These are phyloP conservation scores for Thymus quinquecostatus DNA, from an alignment of 257 asterid species.

Conservation along the genomic window DNA sequence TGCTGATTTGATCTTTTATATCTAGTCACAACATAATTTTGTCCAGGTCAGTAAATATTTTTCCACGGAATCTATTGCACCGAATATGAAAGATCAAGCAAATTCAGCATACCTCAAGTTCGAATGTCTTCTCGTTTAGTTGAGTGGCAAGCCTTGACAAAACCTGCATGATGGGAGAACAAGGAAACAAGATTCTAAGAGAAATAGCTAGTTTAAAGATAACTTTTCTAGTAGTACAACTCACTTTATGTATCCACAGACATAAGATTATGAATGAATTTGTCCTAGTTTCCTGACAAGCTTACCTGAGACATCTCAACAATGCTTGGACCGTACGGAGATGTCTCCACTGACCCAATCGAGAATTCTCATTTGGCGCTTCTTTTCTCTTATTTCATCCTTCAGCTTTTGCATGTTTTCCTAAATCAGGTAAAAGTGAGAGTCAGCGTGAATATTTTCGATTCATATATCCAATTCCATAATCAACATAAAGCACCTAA, in stretches of 20 bases:
- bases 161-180: constrained; percentile 43
- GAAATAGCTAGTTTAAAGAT: not conserved
- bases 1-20: constrained; percentile 78
- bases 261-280: constrained; percentile 16
- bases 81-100: constrained; percentile 13
- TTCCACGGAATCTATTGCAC: constrained; percentile 21
- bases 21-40: constrained; percentile 26
- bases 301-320: constrained; percentile 69
- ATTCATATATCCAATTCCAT: not conserved
- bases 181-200: constrained; percentile 3
- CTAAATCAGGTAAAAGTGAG: too few species aligned
- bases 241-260: constrained; percentile 3
- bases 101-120: constrained; percentile 69
- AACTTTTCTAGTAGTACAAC: not conserved
- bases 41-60: constrained; percentile 39
- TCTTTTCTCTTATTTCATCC: constrained; percentile 76
- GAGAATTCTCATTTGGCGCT: constrained; percentile 60
- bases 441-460: too few species aligned
- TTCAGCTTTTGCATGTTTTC: constrained; percentile 63
- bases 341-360: constrained; percentile 77
- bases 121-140: constrained; percentile 75
- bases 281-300: constrained; percentile 6
- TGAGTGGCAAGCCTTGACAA: constrained; percentile 74
- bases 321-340: constrained; percentile 53
- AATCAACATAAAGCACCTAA: constrained; percentile 21